Conservation (phyloP, 2,329 filamentous ascomycete genomes). For the Epichloe baconii region DNA sequence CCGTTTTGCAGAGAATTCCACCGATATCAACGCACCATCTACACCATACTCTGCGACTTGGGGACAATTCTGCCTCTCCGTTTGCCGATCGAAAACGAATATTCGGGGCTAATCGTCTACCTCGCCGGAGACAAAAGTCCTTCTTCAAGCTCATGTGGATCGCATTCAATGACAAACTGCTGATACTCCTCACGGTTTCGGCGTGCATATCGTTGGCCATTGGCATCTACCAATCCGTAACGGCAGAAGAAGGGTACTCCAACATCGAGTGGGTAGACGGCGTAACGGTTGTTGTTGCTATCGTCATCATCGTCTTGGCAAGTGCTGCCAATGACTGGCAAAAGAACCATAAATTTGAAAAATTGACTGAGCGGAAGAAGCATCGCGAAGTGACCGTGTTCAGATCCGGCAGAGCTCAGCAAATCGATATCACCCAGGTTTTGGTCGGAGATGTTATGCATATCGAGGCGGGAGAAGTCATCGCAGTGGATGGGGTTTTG, state of each 20-base stretch:
- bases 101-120: conserved; percentile 47
- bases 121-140: conserved; percentile 52
- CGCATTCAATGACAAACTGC: conserved; percentile 69
- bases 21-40: conserved; percentile 11
- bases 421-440: conserved; percentile 58
- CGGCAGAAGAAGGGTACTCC: conserved; percentile 33
- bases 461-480: conserved; percentile 58
- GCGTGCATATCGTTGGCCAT: conserved; percentile 62
- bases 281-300: conserved; percentile 65
- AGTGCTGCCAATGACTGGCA: conserved; percentile 74
- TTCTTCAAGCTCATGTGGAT: conserved; percentile 60
- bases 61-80: conserved; percentile 14
- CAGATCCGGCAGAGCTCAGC: conserved; percentile 57
- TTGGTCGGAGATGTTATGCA: conserved; percentile 63
- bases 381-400: conserved; percentile 61
- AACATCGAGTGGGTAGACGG: conserved; percentile 72
- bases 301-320: conserved; percentile 61
- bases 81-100: conserved; percentile 52
- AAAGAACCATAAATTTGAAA: conserved; percentile 69
- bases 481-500: conserved; percentile 58
- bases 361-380: conserved; percentile 68
- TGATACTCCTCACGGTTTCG: conserved; percentile 58
- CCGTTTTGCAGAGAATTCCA: conserved; percentile 9
- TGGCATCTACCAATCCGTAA: conserved; percentile 60
- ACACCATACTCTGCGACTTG: conserved; percentile 16